A percentile compares a stretch with the other conserved stretches of the same genome.
phyloP scores from a whole-genome alignment of 108 stramenopile genomes.

The Cyclotella atomus region DNA sequence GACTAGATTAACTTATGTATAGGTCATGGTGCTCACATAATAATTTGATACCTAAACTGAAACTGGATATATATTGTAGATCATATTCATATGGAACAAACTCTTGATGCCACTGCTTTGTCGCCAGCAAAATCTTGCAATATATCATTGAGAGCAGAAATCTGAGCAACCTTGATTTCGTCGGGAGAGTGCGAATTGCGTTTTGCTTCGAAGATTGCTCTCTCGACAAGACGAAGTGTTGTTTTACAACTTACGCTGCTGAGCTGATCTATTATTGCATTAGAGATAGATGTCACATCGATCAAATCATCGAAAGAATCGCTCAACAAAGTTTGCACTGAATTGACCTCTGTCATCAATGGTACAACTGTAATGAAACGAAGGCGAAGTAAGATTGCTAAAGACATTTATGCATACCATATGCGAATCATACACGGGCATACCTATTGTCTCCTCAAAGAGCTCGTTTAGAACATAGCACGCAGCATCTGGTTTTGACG shows the following conservation, averaged over 20 bases:
- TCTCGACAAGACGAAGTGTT: slow-evolving; percentile 65
- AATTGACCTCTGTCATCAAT: slow-evolving; percentile 46
- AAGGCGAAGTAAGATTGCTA: not conserved
- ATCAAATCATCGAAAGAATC: slow-evolving; percentile 48
- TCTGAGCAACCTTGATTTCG: slow-evolving; percentile 27
- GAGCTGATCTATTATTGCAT: slow-evolving; percentile 47
- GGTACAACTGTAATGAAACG: slow-evolving; percentile 52
- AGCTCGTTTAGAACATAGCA: slow-evolving; percentile 65
- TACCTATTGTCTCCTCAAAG: slow-evolving; percentile 74
- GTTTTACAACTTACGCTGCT: slow-evolving; percentile 74
- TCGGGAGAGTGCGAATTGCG: not conserved
- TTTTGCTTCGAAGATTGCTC: slow-evolving; percentile 56
- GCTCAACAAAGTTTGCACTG: slow-evolving; percentile 52
- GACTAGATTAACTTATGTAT: too few relatives aligned
- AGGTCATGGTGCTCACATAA: too few relatives aligned
- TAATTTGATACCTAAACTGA: too few relatives aligned
- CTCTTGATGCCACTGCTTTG: slow-evolving; percentile 44
- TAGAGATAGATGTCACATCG: slow-evolving; percentile 52
- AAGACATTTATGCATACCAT: too few relatives aligned
- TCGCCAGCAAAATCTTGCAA: slow-evolving; percentile 66
- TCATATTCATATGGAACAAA: slow-evolving; percentile 36
- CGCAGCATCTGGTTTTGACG: slow-evolving; percentile 71
- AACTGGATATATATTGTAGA: too few relatives aligned
- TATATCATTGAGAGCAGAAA: slow-evolving; percentile 49
- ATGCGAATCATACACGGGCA: not conserved